Evolutionary conservation across 345 rosid genomes (phyloP).

Genomic region (Mercurialis annua): DNA sequence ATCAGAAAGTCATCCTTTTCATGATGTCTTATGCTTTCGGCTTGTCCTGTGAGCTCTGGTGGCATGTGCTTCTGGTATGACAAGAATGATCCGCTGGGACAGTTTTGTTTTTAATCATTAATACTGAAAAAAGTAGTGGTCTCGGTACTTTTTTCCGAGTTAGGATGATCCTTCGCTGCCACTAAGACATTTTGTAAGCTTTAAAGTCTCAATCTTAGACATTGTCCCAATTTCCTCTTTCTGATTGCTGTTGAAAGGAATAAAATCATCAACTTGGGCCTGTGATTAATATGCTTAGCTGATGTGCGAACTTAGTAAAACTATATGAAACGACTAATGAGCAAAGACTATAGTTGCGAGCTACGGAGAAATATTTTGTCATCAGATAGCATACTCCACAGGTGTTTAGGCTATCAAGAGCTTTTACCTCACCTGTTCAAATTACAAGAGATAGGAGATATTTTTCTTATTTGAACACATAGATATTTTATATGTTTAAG

Average conservation of each 20-base stretch:
- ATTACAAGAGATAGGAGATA: neutral
- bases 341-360: neutral
- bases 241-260: neutral
- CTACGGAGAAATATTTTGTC: neutral
- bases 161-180: neutral
- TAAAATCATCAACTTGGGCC: neutral
- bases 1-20: neutral
- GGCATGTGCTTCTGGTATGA: neutral
- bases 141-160: too few relatives aligned
- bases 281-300: neutral
- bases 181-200: neutral
- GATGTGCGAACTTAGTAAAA: too few relatives aligned
- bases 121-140: neutral
- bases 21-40: conserved; percentile 3
- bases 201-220: neutral
- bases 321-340: too few relatives aligned
- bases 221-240: neutral
- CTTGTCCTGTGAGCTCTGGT: neutral
- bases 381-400: neutral
- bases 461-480: neutral
- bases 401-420: neutral
- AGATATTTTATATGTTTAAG: neutral
- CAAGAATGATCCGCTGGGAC: neutral
- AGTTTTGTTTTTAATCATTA: neutral
- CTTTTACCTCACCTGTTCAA: neutral